Percentiles rank a stretch among this genome's conserved stretches.
Conservation (phyloP, 768 basidiomycete genomes). For the Pholiota conissans region DNA sequence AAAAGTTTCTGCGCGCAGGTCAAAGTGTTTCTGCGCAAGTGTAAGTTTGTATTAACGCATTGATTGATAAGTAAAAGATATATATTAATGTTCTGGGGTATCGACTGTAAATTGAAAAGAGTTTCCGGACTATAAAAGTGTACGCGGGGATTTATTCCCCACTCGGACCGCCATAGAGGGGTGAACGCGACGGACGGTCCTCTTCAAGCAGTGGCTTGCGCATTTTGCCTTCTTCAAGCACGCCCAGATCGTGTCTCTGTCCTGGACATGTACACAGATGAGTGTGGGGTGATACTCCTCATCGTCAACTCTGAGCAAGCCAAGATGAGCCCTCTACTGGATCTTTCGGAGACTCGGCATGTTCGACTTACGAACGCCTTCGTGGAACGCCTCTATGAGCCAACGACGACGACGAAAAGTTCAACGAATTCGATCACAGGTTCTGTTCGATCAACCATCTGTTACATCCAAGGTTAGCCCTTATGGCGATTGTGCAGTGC, state of each 20-base stretch:
- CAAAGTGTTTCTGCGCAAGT: too few species aligned
- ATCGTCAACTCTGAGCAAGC: not conserved
- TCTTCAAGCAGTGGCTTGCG: not conserved
- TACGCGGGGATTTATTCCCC: too few species aligned
- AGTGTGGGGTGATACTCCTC: not conserved
- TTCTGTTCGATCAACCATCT: constrained; percentile 4
- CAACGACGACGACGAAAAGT: not conserved
- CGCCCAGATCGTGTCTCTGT: not conserved
- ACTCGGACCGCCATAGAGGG: too few species aligned
- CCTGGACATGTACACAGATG: not conserved
- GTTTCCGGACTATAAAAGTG: too few species aligned
- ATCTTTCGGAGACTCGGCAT: not conserved
- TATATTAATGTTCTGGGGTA: too few species aligned
- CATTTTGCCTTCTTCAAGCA: not conserved
- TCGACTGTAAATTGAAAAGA: too few species aligned
- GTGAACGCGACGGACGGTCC: not conserved
- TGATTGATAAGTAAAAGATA: too few species aligned
- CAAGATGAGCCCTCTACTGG: not conserved
- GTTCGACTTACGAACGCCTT: not conserved
- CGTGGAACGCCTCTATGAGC: not conserved
- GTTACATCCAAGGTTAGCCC: not conserved
- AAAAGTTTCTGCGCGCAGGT: too few species aligned
- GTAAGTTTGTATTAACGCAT: too few species aligned
- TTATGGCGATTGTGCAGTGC: not conserved
- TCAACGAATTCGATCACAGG: not conserved